Base-by-base conservation (phyloP, 495 filamentous ascomycete genomes). In the Penicillium desertorum region DNA sequence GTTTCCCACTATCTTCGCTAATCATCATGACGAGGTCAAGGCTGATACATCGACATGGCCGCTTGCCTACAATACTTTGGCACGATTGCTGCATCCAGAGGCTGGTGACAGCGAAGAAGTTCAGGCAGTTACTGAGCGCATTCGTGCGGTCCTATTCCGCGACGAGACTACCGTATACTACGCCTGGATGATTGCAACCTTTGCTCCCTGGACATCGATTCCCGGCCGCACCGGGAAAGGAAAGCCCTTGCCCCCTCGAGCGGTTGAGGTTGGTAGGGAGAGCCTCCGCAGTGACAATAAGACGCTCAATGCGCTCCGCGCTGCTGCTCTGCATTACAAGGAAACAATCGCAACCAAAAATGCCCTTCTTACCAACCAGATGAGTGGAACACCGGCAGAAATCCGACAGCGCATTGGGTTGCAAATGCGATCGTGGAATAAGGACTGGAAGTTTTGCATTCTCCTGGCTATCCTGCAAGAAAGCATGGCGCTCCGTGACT, bases 271-370 rank as follows among this genome's bases (percentile, higher is more conserved):
- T 8, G 88, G 81, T 5, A 76, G 85, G 43, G 91, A 96, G 67
- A 91, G 93, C 8, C 83, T 97, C 60, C 91, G 87, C 59, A 81
- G 85, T 9, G 79, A 87, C 11, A 94, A 90, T 60, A 95, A 88
- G 68, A 73, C 88, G 0, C 79, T 76, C 30, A 82, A 81, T 39
- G 62, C 91, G 9, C 70, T 96, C n/a, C 77, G 79, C 5, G 82
- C 83, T 29, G 83, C 89, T 9, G 82, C 87, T 45, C 68, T 66
- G 14, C 74, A 90, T 57, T 76, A 78, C 41, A 58, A 71, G 2
- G 75, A 83, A n/a, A 88, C 97, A 23, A 72, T 82, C 7, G 66
- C 70, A 19, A 66, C 84, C 7, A 89, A 88, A 60, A 69, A 80
- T 16, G 73, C 79, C 3, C 45, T 77, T 2, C 51, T 74, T 5